These are phyloP conservation scores for Evernia prunastri DNA, from an alignment of 495 filamentous ascomycete genomes.

Conservation along the genomic window DNA sequence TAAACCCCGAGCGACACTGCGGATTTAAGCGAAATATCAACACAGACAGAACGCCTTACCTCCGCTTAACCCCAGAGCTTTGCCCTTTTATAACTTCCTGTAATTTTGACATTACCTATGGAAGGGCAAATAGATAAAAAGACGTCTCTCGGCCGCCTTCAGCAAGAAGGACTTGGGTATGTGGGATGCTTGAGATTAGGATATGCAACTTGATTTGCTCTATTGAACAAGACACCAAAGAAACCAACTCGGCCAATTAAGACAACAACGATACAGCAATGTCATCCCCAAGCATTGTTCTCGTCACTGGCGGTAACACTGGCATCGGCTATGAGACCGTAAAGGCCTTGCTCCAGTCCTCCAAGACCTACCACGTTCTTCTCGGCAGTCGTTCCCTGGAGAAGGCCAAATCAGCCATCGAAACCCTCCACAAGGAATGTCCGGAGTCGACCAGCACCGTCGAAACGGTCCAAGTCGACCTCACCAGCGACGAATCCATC, in stretches of 20 bases:
- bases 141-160: too few species aligned
- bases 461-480: slow-evolving; percentile 30
- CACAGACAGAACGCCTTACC: too few species aligned
- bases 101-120: too few species aligned
- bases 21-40: too few species aligned
- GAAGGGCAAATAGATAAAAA: too few species aligned
- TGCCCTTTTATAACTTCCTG: too few species aligned
- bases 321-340: slow-evolving; percentile 39
- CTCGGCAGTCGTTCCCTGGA: slow-evolving; percentile 30
- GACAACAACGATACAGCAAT: slow-evolving; percentile 1
- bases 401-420: slow-evolving; percentile 32
- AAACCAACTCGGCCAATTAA: background rate
- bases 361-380: slow-evolving; percentile 31
- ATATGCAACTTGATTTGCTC: too few species aligned
- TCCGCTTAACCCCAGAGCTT: too few species aligned
- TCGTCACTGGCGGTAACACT: slow-evolving; percentile 38
- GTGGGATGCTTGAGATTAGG: too few species aligned
- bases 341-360: slow-evolving; percentile 27
- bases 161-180: too few species aligned
- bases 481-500: slow-evolving; percentile 31
- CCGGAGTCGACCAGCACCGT: slow-evolving; percentile 27
- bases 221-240: too few species aligned
- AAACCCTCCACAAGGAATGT: slow-evolving; percentile 26
- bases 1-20: too few species aligned
- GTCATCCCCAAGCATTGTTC: slow-evolving; percentile 27